Conservation (phyloP, 139 green algal species). For the Chlorella vulgaris region DNA sequence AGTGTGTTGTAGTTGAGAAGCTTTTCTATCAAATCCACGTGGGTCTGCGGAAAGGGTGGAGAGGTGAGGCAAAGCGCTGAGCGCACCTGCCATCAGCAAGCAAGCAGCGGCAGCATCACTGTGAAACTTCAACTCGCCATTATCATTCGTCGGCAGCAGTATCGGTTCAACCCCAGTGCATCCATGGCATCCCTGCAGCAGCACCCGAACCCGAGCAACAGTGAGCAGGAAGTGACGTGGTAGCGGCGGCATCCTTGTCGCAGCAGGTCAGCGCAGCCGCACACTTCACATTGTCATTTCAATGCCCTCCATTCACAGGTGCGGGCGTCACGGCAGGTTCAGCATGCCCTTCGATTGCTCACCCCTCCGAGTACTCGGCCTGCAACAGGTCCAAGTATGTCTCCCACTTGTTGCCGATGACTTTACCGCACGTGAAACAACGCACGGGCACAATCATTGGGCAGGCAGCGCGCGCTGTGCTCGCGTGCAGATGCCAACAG, state of each 20-base stretch:
- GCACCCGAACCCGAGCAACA: neutral
- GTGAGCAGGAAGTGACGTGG: neutral
- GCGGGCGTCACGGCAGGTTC: neutral
- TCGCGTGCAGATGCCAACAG: too few relatives aligned
- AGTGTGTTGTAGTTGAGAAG: constrained; percentile 98
- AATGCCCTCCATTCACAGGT: too few relatives aligned
- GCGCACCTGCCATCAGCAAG: neutral
- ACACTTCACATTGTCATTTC: too few relatives aligned
- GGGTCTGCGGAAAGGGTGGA: constrained; percentile 28
- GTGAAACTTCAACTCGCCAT: too few relatives aligned
- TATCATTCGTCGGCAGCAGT: constrained; percentile 99
- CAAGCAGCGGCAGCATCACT: too few relatives aligned
- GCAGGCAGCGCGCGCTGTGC: neutral
- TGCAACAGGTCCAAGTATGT: constrained; percentile 97
- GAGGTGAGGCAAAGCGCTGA: neutral
- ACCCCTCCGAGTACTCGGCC: constrained; percentile 79
- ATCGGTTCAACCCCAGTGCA: constrained; percentile 89
- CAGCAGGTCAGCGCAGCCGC: too few relatives aligned
- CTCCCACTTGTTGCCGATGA: constrained; percentile 99
- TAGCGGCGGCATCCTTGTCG: too few relatives aligned
- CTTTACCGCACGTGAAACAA: constrained; percentile 99
- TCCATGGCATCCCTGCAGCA: constrained; percentile 93
- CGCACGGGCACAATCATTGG: neutral
- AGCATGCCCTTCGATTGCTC: constrained; percentile 29
- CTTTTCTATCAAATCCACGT: constrained; percentile 98